Percentiles rank a stretch among this genome's conserved stretches.
Conservation (phyloP, 164 flowering plant species). For the Nymphaea thermarum region DNA sequence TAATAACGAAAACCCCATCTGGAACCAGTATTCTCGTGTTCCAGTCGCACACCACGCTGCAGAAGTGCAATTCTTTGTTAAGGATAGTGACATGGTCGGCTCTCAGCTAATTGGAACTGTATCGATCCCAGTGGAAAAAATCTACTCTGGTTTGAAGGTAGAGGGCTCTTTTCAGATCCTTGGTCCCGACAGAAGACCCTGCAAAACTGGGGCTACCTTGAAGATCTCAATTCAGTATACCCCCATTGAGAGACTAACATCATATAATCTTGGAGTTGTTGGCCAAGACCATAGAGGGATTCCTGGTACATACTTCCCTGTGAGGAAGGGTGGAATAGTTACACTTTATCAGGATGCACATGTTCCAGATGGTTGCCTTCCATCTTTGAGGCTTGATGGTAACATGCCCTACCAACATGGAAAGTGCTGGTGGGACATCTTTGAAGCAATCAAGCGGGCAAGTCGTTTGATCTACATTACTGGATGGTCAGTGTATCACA, state of each 20-base stretch:
- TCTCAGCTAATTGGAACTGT: constrained; percentile 83
- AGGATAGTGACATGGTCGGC: constrained; percentile 87
- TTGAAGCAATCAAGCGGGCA: constrained; percentile 72
- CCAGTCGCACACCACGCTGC: constrained; percentile 93
- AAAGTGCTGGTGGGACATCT: constrained; percentile 85
- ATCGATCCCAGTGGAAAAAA: constrained; percentile 60
- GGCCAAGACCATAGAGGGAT: constrained; percentile 78
- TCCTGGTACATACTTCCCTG: constrained; percentile 84
- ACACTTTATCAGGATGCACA: constrained; percentile 96
- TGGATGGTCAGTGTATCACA: constrained; percentile 97
- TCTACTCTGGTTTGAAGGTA: constrained; percentile 44
- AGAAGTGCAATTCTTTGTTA: constrained; percentile 68
- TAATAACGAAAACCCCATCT: constrained; percentile 82
- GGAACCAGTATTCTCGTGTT: constrained; percentile 79
- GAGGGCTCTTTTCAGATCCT: constrained; percentile 73
- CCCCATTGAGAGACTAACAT: constrained; percentile 47
- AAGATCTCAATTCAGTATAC: constrained; percentile 56
- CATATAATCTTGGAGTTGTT: constrained; percentile 56
- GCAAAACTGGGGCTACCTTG: constrained; percentile 69
- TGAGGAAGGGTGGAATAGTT: constrained; percentile 77
- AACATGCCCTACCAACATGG: constrained; percentile 73
- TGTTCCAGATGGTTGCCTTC: constrained; percentile 84
- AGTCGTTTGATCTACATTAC: constrained; percentile 64
- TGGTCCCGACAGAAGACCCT: constrained; percentile 44
- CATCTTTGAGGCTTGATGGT: constrained; percentile 43